These are phyloP conservation scores for Arabis alpina DNA, from an alignment of 345 rosid genomes.

Conservation along the genomic window DNA sequence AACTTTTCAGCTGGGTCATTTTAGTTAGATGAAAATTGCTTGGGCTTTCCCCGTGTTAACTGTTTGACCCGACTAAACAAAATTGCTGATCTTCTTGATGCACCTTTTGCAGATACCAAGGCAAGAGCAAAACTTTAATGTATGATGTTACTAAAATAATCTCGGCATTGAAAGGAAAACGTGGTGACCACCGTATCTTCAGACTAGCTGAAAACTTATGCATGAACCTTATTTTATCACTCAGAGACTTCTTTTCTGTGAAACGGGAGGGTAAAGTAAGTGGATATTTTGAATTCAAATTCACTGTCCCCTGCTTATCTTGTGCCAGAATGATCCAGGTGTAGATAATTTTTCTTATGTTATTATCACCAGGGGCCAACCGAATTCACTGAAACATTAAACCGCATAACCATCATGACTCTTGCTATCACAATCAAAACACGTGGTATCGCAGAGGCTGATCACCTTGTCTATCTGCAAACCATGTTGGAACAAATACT, in stretches of 20 bases:
- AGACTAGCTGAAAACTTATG: slow-evolving; percentile 95
- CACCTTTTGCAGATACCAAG: slow-evolving; percentile 73
- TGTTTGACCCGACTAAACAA: slow-evolving; percentile 25
- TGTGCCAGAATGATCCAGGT: slow-evolving; percentile 27
- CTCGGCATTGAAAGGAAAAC: slow-evolving; percentile 88
- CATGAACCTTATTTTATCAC: slow-evolving; percentile 87
- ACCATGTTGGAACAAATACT: slow-evolving; percentile 89
- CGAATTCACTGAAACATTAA: slow-evolving; percentile 96
- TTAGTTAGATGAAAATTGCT: slow-evolving; percentile 12
- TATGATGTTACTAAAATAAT: slow-evolving; percentile 95
- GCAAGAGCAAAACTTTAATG: slow-evolving; percentile 90
- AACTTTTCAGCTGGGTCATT: slow-evolving; percentile 12
- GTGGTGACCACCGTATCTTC: slow-evolving; percentile 96
- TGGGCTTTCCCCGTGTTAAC: slow-evolving; percentile 3
- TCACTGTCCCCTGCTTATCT: slow-evolving; percentile 24
- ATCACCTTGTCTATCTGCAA: slow-evolving; percentile 85
- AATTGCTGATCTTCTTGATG: slow-evolving; percentile 25
- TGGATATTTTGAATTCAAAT: slow-evolving; percentile 15
- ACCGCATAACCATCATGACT: slow-evolving; percentile 81
- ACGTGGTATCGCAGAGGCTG: slow-evolving; percentile 98
- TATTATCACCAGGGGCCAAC: slow-evolving; percentile 79
- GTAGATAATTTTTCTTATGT: slow-evolving; percentile 21
- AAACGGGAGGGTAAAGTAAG: slow-evolving; percentile 95
- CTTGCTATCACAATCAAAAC: slow-evolving; percentile 95
- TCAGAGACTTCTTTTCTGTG: slow-evolving; percentile 85